Evolutionary conservation across 2,329 filamentous ascomycete species (phyloP).

Genomic region (Nemania sp.): DNA sequence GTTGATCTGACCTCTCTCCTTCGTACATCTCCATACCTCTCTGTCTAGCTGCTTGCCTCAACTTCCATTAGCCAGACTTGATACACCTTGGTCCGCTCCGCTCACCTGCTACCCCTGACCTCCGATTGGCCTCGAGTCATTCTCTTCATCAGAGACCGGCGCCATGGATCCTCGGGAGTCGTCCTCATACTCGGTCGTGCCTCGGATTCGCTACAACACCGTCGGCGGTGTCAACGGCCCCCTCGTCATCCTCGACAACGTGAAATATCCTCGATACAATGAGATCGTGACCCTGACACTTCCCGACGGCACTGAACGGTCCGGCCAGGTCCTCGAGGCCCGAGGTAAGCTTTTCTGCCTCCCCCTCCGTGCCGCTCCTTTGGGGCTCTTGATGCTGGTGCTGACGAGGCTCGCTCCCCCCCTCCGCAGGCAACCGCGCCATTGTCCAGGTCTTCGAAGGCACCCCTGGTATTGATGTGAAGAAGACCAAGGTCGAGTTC

Average conservation of each 20-base stretch:
- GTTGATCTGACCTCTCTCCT: not conserved
- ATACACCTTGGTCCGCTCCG: conserved; percentile 14
- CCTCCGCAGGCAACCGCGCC: conserved; percentile 76
- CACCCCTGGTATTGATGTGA: conserved; percentile 95
- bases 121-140: conserved; percentile 7
- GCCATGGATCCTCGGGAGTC: conserved; percentile 60
- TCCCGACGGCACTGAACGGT: conserved; percentile 90
- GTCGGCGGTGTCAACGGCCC: conserved; percentile 97
- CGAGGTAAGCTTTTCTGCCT: conserved; percentile 71
- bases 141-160: conserved; percentile 17
- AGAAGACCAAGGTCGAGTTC: conserved; percentile 99
- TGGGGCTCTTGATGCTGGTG: conserved; percentile 3
- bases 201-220: conserved; percentile 89
- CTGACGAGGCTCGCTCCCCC: conserved; percentile 31
- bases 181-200: conserved; percentile 63
- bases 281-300: conserved; percentile 97
- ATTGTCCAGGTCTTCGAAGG: conserved; percentile 99
- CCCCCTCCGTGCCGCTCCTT: too few relatives aligned
- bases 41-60: conserved; percentile 11
- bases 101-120: conserved; percentile 6
- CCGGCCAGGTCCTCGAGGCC: conserved; percentile 95
- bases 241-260: conserved; percentile 96
- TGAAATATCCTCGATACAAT: conserved; percentile 97
- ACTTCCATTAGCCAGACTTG: not conserved
- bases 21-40: not conserved